Conservation (phyloP, 345 rosid species). For the Hibiscus tridactylites region DNA sequence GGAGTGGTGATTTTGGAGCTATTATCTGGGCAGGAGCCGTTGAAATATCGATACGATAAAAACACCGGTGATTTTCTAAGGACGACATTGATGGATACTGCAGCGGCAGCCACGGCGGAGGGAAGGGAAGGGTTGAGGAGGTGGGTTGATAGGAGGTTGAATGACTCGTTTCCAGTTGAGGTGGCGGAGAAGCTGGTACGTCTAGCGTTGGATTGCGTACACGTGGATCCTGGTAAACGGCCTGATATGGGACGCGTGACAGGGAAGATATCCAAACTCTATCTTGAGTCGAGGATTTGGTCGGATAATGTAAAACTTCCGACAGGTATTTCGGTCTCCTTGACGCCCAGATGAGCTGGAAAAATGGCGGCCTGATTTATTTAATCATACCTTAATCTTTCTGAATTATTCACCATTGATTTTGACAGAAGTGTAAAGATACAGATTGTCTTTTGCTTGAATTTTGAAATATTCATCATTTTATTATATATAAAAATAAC, state of each 20-base stretch:
- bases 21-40: constrained; percentile 69
- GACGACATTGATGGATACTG: constrained; percentile 59
- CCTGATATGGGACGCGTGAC: constrained; percentile 86
- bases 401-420: not conserved
- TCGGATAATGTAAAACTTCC: constrained; percentile 34
- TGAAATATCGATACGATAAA: constrained; percentile 47
- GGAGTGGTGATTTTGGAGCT: constrained; percentile 79
- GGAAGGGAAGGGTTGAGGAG: constrained; percentile 39
- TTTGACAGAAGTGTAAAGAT: not conserved
- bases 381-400: too few relatives aligned
- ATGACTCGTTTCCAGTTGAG: constrained; percentile 71
- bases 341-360: constrained; percentile 44
- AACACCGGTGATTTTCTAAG: constrained; percentile 30
- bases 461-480: too few relatives aligned
- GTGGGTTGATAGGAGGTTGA: constrained; percentile 72
- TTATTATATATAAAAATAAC: not conserved
- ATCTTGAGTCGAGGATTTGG: constrained; percentile 59
- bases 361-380: not conserved
- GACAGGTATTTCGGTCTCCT: constrained; percentile 48
- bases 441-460: not conserved
- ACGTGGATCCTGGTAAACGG: constrained; percentile 53
- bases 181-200: constrained; percentile 47
- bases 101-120: constrained; percentile 31
- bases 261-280: constrained; percentile 58
- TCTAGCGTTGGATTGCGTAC: constrained; percentile 61